phyloP scores from a whole-genome alignment of 1,284 basidiomycete species.

The Cryptococcus sp. region DNA sequence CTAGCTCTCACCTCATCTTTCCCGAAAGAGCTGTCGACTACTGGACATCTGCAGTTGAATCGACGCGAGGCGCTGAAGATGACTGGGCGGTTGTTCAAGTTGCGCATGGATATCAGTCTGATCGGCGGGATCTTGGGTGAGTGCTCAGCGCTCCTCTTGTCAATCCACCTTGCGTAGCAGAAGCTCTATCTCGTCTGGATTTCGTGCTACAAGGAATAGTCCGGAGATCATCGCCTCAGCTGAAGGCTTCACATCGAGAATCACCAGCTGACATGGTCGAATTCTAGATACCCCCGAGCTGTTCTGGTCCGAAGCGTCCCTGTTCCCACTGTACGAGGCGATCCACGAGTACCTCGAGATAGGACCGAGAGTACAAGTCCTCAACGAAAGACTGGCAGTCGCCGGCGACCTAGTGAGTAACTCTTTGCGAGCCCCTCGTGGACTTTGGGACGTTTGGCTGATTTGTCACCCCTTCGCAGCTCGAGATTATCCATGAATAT shows the following conservation, averaged over 20 bases:
- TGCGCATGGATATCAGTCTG: constrained; percentile 86
- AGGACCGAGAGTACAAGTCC: constrained; percentile 74
- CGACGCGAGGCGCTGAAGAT: constrained; percentile 82
- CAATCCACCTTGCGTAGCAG: no score
- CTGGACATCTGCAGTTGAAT: constrained; percentile 74
- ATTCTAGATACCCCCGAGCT: constrained; percentile 78
- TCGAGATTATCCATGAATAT: constrained; percentile 92
- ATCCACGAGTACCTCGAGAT: constrained; percentile 96
- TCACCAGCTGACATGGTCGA: not conserved
- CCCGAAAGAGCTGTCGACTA: constrained; percentile 78
- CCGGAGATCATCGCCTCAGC: no score
- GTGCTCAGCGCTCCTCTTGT: constrained; percentile 10
- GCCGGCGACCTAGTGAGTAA: constrained; percentile 80
- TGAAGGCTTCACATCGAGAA: no score
- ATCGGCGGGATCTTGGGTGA: constrained; percentile 80
- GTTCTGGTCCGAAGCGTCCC: constrained; percentile 91
- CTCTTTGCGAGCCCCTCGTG: no score
- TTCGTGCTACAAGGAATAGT: no score
- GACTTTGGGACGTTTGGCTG: no score
- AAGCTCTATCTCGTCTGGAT: no score
- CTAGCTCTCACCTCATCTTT: constrained; percentile 79
- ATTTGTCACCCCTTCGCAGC: constrained; percentile 55
- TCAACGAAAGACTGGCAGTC: constrained; percentile 86
- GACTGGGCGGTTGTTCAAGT: constrained; percentile 83
- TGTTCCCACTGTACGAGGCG: constrained; percentile 87